Percentiles rank a stretch among this genome's conserved stretches.
Conservation (phyloP, 179 eudicot genomes). For the Silene vulgaris region DNA sequence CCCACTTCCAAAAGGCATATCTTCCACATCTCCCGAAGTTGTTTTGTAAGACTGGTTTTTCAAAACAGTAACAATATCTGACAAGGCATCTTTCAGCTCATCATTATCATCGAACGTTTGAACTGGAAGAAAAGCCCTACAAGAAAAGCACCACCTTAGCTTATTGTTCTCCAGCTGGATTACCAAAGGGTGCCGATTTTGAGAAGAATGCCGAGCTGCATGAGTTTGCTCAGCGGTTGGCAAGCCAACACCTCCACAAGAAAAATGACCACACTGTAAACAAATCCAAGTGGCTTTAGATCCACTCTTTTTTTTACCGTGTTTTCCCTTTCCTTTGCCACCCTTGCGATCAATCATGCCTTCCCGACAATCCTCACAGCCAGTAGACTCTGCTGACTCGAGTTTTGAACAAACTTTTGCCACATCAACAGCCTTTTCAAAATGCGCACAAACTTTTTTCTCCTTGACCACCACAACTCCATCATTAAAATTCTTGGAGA, state of each 20-base stretch:
- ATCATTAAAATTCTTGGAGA: slow-evolving; percentile 29
- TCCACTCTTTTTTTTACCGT: slow-evolving; percentile 57
- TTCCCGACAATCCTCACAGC: slow-evolving; percentile 79
- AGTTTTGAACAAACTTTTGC: slow-evolving; percentile 46
- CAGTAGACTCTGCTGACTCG: slow-evolving; percentile 38
- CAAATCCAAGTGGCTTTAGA: slow-evolving; percentile 82
- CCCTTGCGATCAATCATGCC: slow-evolving; percentile 47
- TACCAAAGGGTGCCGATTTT: slow-evolving; percentile 56
- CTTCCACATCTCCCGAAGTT: slow-evolving; percentile 57
- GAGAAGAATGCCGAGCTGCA: slow-evolving; percentile 66
- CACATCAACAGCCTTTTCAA: slow-evolving; percentile 59
- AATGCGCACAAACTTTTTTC: slow-evolving; percentile 53
- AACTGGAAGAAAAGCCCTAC: slow-evolving; percentile 49
- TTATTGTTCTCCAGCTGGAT: slow-evolving; percentile 64
- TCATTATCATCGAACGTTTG: slow-evolving; percentile 40
- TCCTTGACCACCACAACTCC: slow-evolving; percentile 38
- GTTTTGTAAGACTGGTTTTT: slow-evolving; percentile 46
- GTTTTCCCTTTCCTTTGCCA: slow-evolving; percentile 60
- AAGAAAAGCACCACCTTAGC: slow-evolving; percentile 76
- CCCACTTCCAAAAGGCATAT: slow-evolving; percentile 77
- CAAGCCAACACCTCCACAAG: slow-evolving; percentile 85
- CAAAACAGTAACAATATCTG: slow-evolving; percentile 49
- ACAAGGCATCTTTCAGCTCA: slow-evolving; percentile 43
- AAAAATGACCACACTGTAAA: slow-evolving; percentile 75
- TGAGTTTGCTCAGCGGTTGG: slow-evolving; percentile 69